Base-by-base conservation (phyloP, 2,329 filamentous ascomycete species). In the Beauveria rudraprayagi region DNA sequence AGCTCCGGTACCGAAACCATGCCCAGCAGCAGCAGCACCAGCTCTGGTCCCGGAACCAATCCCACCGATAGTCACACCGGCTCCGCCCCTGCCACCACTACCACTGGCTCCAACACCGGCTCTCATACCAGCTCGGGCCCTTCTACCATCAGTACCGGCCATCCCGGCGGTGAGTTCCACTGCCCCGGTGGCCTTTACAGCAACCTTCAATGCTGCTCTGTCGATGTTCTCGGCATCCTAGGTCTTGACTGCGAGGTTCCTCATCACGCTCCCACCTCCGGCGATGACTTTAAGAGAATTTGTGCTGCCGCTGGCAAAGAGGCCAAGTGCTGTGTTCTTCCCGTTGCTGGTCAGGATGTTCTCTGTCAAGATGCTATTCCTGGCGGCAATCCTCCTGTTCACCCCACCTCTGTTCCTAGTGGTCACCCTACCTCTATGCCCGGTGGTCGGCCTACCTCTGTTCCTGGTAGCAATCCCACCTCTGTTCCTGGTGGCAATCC, bases 281-380 rank as follows among this genome's bases (percentile, higher is more conserved):
- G 46, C 9, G 19, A 11, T 3, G 17, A 48, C 22, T 62, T 62
- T 26, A 16, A 43, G 10, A 3, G 70, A 34, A 71, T 74, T 63
- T 82, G 80, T 68, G 59, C 78, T 7, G 71, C 65, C 8, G 68
- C 70, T 11, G 79, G 80, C 62, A 78, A 82, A 70, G 75, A 76
- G 60, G 80, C 80, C 56, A 78, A 78, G 68, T 83, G 81, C 77
- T 84, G 81, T 66, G 67, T 77, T 34, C 62, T 83, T 22, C 80
- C 80, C 26, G 73, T 83, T 19, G 46, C 56, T 24, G 61, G 61
- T 5, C 61, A 62, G 43, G n/a, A 14, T 26, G 22, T 59, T 59
- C 55, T 62, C 11, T 62, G 61, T 50, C 16, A 17, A 40, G 41
- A 7, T 22, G 17, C 37, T n/a, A 41, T 24, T 22, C 1, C 19